Conservation (phyloP, 805 yeast species). For the Ogataea thermomethanolica region DNA sequence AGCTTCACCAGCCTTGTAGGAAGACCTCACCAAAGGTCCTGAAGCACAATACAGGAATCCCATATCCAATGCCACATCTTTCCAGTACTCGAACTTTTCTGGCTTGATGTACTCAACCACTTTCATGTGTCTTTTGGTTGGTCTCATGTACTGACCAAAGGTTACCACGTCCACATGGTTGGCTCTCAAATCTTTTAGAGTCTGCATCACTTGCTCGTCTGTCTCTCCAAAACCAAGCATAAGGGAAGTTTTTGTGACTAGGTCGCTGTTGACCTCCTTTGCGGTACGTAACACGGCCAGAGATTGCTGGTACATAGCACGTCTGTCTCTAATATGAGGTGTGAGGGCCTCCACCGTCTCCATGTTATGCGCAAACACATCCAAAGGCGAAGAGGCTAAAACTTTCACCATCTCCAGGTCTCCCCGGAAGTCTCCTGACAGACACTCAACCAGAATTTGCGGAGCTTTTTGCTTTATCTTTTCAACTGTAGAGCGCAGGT, state of each 20-base stretch:
- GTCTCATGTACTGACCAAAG: slow-evolving; percentile 98
- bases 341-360: slow-evolving; percentile 96
- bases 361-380: slow-evolving; percentile 94
- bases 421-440: slow-evolving; percentile 95
- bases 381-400: slow-evolving; percentile 83
- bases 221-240: slow-evolving; percentile 98
- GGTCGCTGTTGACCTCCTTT: slow-evolving; percentile 65
- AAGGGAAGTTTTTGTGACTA: slow-evolving; percentile 88
- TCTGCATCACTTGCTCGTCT: slow-evolving; percentile 79
- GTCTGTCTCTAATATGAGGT: slow-evolving; percentile 91
- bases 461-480: slow-evolving; percentile 86
- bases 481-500: slow-evolving; percentile 81
- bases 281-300: slow-evolving; percentile 76
- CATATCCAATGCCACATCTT: slow-evolving; percentile 74
- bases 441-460: slow-evolving; percentile 85
- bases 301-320: slow-evolving; percentile 93
- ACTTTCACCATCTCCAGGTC: slow-evolving; percentile 74
- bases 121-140: slow-evolving; percentile 97
- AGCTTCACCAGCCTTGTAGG: slow-evolving; percentile 97
- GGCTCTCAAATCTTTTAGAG: slow-evolving; percentile 71
- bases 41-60: slow-evolving; percentile 96
- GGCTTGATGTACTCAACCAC: slow-evolving; percentile 95
- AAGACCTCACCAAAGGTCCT: slow-evolving; percentile 94
- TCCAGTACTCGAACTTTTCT: slow-evolving; percentile 93
- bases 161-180: slow-evolving; percentile 90